Conservation (phyloP, 805 yeast species). For the Ogataea degrootiae region DNA sequence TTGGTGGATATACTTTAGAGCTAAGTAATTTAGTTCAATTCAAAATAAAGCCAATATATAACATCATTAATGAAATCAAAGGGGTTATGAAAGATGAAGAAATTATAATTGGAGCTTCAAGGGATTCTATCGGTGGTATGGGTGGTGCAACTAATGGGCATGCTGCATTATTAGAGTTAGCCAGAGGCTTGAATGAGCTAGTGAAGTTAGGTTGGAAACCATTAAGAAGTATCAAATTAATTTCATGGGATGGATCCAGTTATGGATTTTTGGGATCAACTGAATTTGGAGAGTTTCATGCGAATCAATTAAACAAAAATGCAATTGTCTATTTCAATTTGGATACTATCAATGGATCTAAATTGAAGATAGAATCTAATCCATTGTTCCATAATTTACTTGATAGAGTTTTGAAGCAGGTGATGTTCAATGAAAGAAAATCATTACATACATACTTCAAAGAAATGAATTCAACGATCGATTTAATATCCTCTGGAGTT, state of each 20-base stretch:
- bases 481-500: constrained; percentile 40
- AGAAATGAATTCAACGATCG: constrained; percentile 32
- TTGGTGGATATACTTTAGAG: constrained; percentile 24
- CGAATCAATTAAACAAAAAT: constrained; percentile 34
- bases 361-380: constrained; percentile 44
- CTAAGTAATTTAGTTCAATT: constrained; percentile 40
- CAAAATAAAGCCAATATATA: constrained; percentile 39
- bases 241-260: constrained; percentile 42
- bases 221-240: constrained; percentile 35
- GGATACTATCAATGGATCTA: constrained; percentile 51
- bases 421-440: constrained; percentile 37
- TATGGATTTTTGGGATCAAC: constrained; percentile 53
- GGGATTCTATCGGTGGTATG: constrained; percentile 49
- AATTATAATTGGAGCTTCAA: constrained; percentile 49
- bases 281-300: constrained; percentile 48
- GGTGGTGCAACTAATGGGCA: constrained; percentile 50
- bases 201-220: constrained; percentile 42
- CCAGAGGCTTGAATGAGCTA: constrained; percentile 44
- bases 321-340: constrained; percentile 49
- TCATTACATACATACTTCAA: constrained; percentile 48
- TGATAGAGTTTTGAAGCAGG: constrained; percentile 38
- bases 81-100: constrained; percentile 51
- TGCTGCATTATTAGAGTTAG: constrained; percentile 46
- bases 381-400: constrained; percentile 51
- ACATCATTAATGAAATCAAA: constrained; percentile 50